Evolutionary conservation across 2,329 filamentous ascomycete genomes (phyloP).

Genomic region (Sporothrix protearum): DNA sequence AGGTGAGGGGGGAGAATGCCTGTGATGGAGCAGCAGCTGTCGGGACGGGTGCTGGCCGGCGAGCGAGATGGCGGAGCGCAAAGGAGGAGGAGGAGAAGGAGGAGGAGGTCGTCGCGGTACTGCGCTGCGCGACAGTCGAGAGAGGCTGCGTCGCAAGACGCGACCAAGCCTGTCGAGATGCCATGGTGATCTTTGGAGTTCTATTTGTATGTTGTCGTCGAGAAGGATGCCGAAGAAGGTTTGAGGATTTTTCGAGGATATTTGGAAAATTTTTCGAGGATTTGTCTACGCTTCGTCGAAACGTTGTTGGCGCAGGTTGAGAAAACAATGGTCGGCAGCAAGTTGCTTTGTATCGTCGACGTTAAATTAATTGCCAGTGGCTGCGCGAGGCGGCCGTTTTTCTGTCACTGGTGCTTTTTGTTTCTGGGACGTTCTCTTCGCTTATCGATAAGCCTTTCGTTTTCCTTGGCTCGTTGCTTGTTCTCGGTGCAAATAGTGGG

Average conservation of each 20-base stretch:
- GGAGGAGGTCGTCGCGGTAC: neutral
- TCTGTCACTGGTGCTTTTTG: neutral
- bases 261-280: neutral
- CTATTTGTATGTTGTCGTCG: neutral
- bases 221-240: neutral
- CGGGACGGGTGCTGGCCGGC: neutral
- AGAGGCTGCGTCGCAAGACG: conserved; percentile 14
- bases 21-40: neutral
- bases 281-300: neutral
- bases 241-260: too few species aligned
- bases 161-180: conserved; percentile 12
- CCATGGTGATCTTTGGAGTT: neutral
- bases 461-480: neutral
- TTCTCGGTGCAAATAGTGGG: neutral
- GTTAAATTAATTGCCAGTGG: neutral
- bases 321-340: too few species aligned
- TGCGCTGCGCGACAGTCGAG: neutral
- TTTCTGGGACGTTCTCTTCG: conserved; percentile 2
- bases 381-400: neutral
- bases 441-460: neutral
- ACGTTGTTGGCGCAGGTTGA: neutral
- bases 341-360: neutral
- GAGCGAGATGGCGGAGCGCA: neutral
- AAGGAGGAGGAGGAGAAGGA: neutral
- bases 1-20: neutral